Percentiles rank a stretch among this genome's conserved stretches.
phyloP scores from a whole-genome alignment of 495 filamentous ascomycete genomes.

The Xylaria telfairii region DNA sequence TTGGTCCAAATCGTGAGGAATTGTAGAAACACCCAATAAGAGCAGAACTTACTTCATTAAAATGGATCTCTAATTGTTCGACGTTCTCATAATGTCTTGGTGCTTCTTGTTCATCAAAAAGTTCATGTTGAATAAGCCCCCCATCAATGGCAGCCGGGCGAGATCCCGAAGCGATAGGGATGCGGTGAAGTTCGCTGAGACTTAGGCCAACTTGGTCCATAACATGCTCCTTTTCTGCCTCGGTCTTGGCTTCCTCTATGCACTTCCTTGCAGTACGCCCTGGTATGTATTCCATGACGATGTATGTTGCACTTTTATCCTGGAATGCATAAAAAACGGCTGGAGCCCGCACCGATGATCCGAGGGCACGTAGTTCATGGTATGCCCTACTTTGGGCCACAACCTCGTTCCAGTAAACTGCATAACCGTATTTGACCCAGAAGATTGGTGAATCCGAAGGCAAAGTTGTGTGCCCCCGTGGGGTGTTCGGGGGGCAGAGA shows the following conservation, averaged over 20 bases:
- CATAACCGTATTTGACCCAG: conserved; percentile 1
- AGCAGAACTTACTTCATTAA: not conserved
- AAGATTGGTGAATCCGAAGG: not conserved
- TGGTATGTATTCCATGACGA: conserved; percentile 8
- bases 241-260: not conserved
- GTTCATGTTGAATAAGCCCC: not conserved
- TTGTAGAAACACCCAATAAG: not conserved
- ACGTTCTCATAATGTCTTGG: conserved; percentile 6
- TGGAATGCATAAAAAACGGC: conserved; percentile 5
- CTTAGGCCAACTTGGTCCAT: not conserved
- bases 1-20: not conserved
- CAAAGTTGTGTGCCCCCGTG: not conserved
- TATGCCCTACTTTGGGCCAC: not conserved
- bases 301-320: not conserved
- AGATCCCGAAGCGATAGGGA: not conserved
- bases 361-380: not conserved
- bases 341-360: not conserved
- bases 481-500: not conserved
- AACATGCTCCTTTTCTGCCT: not conserved
- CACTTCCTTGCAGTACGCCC: not conserved
- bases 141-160: not conserved
- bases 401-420: not conserved
- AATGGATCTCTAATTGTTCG: not conserved
- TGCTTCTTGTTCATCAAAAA: conserved; percentile 10
- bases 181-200: conserved; percentile 9